A percentile compares a stretch with the other conserved stretches of the same genome.
phyloP scores from a whole-genome alignment of 495 filamentous ascomycete genomes.

The Cercophora samala region DNA sequence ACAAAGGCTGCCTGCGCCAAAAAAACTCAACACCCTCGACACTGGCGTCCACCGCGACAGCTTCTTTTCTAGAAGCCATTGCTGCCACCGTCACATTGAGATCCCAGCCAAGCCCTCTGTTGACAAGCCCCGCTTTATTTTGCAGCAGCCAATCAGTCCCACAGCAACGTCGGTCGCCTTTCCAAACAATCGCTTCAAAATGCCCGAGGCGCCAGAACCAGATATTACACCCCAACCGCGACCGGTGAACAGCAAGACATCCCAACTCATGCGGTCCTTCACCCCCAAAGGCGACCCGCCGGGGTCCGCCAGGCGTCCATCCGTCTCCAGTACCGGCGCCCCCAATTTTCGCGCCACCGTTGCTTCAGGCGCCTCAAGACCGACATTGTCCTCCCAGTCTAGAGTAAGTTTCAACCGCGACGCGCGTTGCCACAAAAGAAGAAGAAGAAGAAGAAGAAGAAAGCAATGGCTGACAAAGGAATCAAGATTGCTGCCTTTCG shows the following conservation, averaged over 20 bases:
- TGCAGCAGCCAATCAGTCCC: conserved; percentile 16
- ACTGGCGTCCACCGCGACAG: background rate
- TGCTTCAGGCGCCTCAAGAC: conserved; percentile 32
- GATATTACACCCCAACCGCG: conserved; percentile 20
- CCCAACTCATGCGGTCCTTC: conserved; percentile 27
- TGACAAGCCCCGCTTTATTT: background rate
- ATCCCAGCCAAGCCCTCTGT: background rate
- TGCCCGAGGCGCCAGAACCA: conserved; percentile 18
- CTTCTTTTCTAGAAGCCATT: background rate
- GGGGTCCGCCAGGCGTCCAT: conserved; percentile 26
- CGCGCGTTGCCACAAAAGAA: no score
- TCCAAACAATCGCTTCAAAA: conserved; percentile 18
- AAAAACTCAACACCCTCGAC: conserved; percentile 8
- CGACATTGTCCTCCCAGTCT: conserved; percentile 35
- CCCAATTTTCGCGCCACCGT: conserved; percentile 38
- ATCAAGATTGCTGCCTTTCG: conserved; percentile 24
- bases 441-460: no score
- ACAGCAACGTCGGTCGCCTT: background rate
- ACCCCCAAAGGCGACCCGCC: conserved; percentile 33
- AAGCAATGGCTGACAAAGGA: background rate
- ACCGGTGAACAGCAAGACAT: conserved; percentile 2
- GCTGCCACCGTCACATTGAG: background rate
- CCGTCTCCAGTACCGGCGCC: conserved; percentile 24
- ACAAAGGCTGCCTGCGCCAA: background rate
- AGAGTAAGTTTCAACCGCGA: conserved; percentile 39